phyloP scores from a whole-genome alignment of 352 stramenopile genomes.

The Phytophthora pseudosyringae region DNA sequence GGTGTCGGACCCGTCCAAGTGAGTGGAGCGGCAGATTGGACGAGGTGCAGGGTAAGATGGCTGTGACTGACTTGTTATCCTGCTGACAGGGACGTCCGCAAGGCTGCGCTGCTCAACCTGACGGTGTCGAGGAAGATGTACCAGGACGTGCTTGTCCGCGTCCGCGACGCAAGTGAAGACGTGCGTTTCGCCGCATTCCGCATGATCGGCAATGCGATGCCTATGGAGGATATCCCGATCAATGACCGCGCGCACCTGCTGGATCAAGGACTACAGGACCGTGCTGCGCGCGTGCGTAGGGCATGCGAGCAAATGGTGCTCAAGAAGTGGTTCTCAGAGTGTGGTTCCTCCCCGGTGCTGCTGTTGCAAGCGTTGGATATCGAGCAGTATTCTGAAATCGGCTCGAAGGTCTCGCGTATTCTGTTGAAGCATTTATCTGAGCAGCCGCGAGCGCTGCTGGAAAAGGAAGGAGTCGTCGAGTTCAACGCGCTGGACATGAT shows the following conservation, averaged over 20 bases:
- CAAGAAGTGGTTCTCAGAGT: constrained; percentile 66
- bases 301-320: constrained; percentile 81
- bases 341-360: constrained; percentile 54
- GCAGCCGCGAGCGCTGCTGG: constrained; percentile 37
- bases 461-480: constrained; percentile 39
- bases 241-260: constrained; percentile 74
- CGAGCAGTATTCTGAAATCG: constrained; percentile 62
- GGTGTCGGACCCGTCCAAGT: constrained; percentile 79
- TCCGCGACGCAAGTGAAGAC: constrained; percentile 75
- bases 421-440: constrained; percentile 56
- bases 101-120: constrained; percentile 66
- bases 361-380: constrained; percentile 71
- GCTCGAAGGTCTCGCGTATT: constrained; percentile 54
- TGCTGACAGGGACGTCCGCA: constrained; percentile 63
- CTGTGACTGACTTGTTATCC: neutral
- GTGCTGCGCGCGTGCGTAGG: constrained; percentile 47
- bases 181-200: constrained; percentile 67
- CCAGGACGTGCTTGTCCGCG: constrained; percentile 70
- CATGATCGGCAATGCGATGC: constrained; percentile 51
- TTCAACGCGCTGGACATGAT: constrained; percentile 59
- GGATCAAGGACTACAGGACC: constrained; percentile 80
- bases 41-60: neutral
- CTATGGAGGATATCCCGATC: constrained; percentile 64
- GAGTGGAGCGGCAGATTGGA: constrained; percentile 33
- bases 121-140: constrained; percentile 49